phyloP scores from a whole-genome alignment of 1,284 basidiomycete species.

The Tilletia caries region DNA sequence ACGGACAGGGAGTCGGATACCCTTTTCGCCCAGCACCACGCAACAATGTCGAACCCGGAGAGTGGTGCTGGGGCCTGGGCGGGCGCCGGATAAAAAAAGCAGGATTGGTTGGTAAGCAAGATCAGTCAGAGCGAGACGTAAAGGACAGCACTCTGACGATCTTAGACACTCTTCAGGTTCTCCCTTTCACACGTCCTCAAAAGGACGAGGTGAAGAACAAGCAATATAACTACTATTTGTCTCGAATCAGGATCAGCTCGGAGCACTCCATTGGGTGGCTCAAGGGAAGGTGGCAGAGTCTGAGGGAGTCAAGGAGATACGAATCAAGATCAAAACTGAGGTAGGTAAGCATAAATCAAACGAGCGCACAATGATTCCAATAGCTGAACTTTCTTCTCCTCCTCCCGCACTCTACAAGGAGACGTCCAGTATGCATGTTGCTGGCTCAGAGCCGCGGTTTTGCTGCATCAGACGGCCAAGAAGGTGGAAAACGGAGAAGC shows the following conservation, averaged over 20 bases:
- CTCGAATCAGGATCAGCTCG: background rate
- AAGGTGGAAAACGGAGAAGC: background rate
- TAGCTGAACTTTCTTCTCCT: background rate
- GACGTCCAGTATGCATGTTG: background rate
- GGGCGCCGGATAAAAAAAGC: background rate
- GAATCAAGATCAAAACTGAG: background rate
- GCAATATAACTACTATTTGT: background rate
- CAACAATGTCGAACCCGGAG: background rate
- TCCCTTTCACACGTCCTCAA: background rate
- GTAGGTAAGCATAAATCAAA: background rate
- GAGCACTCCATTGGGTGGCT: slow-evolving; percentile 1
- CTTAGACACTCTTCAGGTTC: background rate
- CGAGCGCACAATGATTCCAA: background rate
- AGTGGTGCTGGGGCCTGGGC: slow-evolving; percentile 6
- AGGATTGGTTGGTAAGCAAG: slow-evolving; percentile 1
- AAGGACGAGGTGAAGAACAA: background rate
- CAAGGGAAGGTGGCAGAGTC: background rate
- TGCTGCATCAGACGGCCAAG: background rate
- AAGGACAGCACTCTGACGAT: too few species aligned
- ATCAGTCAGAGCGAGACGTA: too few species aligned
- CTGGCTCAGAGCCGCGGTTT: background rate
- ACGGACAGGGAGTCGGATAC: background rate
- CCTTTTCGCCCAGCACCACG: background rate
- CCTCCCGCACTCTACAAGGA: background rate
- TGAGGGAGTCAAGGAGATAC: background rate